These are phyloP conservation scores for Corylus avellana DNA, from an alignment of 306 rosid genomes.

Conservation along the genomic window DNA sequence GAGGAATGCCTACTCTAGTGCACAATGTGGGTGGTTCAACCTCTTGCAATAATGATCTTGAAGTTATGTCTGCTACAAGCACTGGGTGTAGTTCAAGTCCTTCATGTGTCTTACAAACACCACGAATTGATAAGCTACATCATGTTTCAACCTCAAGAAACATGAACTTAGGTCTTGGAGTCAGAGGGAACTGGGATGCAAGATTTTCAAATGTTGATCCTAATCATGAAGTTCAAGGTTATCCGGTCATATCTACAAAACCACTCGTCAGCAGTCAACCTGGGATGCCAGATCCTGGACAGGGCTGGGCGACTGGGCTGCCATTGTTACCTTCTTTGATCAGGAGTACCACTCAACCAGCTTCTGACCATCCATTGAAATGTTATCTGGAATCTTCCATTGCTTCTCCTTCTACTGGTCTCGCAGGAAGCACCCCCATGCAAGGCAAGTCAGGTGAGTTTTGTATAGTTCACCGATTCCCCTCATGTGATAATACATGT, in stretches of 20 bases:
- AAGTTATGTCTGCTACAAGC: neutral
- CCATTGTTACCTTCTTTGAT: neutral
- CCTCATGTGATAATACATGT: neutral
- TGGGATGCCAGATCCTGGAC: slow-evolving; percentile 10
- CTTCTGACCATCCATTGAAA: neutral
- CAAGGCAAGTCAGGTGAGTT: slow-evolving; percentile 20
- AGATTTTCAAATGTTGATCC: no score
- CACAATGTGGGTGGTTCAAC: slow-evolving; percentile 13
- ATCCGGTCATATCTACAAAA: neutral
- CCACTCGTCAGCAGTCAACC: slow-evolving; percentile 1
- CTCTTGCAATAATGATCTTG: slow-evolving; percentile 5
- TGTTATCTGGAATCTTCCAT: neutral
- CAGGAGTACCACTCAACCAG: neutral
- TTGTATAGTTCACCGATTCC: neutral
- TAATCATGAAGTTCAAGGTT: neutral
- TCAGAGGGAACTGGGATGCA: no score
- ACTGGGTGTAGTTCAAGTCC: slow-evolving; percentile 8
- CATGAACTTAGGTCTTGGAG: no score
- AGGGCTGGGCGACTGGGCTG: slow-evolving; percentile 5
- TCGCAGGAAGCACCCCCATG: neutral
- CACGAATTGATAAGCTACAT: neutral
- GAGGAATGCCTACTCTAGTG: slow-evolving; percentile 6
- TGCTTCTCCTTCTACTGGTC: neutral
- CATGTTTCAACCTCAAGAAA: neutral
- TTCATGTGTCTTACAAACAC: slow-evolving; percentile 26